Evolutionary conservation across 768 basidiomycete genomes (phyloP).

Genomic region (Amanita subjunquillea): DNA sequence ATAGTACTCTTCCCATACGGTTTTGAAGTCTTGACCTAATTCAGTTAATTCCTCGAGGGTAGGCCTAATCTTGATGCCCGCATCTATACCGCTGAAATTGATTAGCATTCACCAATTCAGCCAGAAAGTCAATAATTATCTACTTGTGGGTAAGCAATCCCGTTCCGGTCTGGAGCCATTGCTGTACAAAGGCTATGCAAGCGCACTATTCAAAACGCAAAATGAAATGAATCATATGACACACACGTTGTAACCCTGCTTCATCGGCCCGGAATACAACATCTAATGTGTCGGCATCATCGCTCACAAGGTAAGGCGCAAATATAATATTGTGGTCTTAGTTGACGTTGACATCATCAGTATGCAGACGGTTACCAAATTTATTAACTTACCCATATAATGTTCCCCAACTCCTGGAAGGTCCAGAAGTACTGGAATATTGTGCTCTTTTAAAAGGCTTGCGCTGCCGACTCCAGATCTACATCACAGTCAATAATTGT

Average conservation of each 20-base stretch:
- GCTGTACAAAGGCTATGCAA: slow-evolving; percentile 12
- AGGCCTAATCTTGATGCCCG: slow-evolving; percentile 49
- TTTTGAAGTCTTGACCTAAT: slow-evolving; percentile 38
- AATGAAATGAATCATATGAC: background rate
- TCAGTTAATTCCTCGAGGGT: slow-evolving; percentile 35
- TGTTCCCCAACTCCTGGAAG: slow-evolving; percentile 5
- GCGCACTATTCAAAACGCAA: background rate
- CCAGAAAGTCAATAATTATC: slow-evolving; percentile 4
- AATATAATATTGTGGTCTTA: slow-evolving; percentile 32
- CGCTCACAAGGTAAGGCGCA: slow-evolving; percentile 30
- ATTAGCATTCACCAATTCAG: slow-evolving; percentile 7
- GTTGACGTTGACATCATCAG: background rate
- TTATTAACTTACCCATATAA: slow-evolving; percentile 28
- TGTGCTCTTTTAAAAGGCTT: background rate
- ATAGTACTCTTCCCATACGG: slow-evolving; percentile 41
- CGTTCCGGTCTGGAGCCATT: slow-evolving; percentile 25
- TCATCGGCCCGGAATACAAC: slow-evolving; percentile 29
- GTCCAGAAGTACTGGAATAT: background rate
- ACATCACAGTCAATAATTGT: background rate
- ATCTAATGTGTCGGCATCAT: slow-evolving; percentile 41
- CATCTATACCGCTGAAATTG: slow-evolving; percentile 35
- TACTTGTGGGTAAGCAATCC: slow-evolving; percentile 50
- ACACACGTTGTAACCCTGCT: slow-evolving; percentile 29
- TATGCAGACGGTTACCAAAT: background rate
- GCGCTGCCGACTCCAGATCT: slow-evolving; percentile 1